Percentiles rank a stretch among this genome's conserved stretches.
Conservation (phyloP, 108 stramenopile species). For the Cyclotella distinguenda region DNA sequence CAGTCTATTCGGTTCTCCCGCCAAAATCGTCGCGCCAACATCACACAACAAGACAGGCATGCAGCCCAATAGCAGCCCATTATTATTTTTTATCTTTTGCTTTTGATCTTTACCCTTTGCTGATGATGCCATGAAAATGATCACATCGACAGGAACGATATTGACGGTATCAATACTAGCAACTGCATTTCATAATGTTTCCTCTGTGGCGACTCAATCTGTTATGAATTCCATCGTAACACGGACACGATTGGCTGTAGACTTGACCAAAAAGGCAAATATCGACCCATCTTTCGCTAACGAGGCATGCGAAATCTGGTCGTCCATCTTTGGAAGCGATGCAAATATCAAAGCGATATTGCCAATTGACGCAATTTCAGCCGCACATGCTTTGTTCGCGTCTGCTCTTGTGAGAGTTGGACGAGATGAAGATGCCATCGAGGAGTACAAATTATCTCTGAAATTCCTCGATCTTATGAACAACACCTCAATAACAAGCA, state of each 20-base stretch:
- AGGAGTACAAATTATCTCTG: slow-evolving; percentile 40
- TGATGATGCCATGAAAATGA: too few species aligned
- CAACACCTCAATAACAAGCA: slow-evolving; percentile 8
- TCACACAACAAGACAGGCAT: too few species aligned
- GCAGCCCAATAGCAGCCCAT: too few species aligned
- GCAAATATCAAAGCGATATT: background rate
- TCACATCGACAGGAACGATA: too few species aligned
- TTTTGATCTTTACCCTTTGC: too few species aligned
- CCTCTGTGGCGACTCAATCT: background rate
- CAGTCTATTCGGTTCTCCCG: too few species aligned
- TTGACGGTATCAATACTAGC: too few species aligned
- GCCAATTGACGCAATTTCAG: slow-evolving; percentile 11
- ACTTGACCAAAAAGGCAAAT: slow-evolving; percentile 26
- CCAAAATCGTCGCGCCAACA: too few species aligned
- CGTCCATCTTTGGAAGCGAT: slow-evolving; percentile 17
- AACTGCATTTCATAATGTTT: too few species aligned
- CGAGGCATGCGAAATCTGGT: slow-evolving; percentile 31
- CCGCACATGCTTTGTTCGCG: slow-evolving; percentile 50
- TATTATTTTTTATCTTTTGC: too few species aligned
- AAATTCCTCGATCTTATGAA: slow-evolving; percentile 8
- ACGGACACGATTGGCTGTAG: background rate
- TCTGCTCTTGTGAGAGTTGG: slow-evolving; percentile 64
- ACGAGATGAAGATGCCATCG: slow-evolving; percentile 51
- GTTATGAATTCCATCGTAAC: background rate
- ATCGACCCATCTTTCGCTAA: slow-evolving; percentile 24